Percentiles rank a stretch among this genome's conserved stretches.
Conservation (phyloP, 805 yeast genomes). For the Suhomyces prunicola region DNA sequence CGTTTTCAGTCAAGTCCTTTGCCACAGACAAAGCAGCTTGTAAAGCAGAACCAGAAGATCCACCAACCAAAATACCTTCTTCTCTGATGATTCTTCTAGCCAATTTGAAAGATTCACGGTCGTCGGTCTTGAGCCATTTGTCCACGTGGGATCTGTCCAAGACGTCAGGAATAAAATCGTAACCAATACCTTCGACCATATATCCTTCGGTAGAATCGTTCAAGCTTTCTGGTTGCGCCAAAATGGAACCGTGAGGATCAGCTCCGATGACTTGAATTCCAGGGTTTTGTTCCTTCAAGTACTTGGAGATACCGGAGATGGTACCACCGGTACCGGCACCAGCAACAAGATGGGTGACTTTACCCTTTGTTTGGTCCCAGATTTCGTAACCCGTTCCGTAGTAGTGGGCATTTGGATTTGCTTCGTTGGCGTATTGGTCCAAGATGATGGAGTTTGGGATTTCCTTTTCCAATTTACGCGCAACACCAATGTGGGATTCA, state of each 20-base stretch:
- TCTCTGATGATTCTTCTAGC: slow-evolving; percentile 80
- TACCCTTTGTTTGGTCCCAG: slow-evolving; percentile 74
- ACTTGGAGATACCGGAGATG: slow-evolving; percentile 84
- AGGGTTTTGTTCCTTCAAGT: slow-evolving; percentile 67
- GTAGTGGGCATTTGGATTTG: slow-evolving; percentile 83
- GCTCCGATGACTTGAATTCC: slow-evolving; percentile 68
- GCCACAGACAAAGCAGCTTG: slow-evolving; percentile 73
- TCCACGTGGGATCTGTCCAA: slow-evolving; percentile 65
- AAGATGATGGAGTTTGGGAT: slow-evolving; percentile 81
- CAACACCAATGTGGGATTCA: slow-evolving; percentile 88
- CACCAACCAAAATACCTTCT: slow-evolving; percentile 87
- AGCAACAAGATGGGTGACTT: slow-evolving; percentile 72
- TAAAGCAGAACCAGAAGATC: slow-evolving; percentile 83
- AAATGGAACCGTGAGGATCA: slow-evolving; percentile 83
- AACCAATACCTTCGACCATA: slow-evolving; percentile 88
- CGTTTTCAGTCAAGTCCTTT: slow-evolving; percentile 66
- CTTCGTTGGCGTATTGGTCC: slow-evolving; percentile 76
- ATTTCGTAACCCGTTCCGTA: slow-evolving; percentile 83
- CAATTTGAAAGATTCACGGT: slow-evolving; percentile 70
- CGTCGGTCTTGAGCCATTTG: slow-evolving; percentile 84
- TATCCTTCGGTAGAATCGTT: slow-evolving; percentile 58
- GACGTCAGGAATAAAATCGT: slow-evolving; percentile 83
- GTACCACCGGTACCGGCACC: slow-evolving; percentile 98
- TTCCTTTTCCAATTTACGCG: slow-evolving; percentile 73
- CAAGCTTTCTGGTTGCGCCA: slow-evolving; percentile 73